A percentile compares a stretch with the other conserved stretches of the same genome.
Evolutionary conservation across 129 eudicot species (phyloP).

Genomic region (Kitagawia praeruptora): DNA sequence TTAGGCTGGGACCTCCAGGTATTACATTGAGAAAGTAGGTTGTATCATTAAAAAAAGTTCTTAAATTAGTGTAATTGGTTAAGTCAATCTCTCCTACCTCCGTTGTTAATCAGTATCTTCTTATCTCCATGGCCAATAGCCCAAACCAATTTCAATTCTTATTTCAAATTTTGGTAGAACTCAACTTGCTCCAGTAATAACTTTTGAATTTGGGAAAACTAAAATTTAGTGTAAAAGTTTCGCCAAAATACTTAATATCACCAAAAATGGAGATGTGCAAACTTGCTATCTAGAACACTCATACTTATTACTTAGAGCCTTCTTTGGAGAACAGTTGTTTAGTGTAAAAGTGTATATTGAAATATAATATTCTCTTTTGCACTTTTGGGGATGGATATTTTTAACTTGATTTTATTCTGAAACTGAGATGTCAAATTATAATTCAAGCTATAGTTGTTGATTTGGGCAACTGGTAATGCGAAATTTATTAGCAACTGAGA

Average conservation of each 20-base stretch:
- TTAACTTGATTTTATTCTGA: not conserved
- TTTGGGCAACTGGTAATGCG: not conserved
- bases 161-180: not conserved
- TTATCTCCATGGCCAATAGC: not conserved
- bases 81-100: not conserved
- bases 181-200: not conserved
- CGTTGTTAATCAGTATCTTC: not conserved
- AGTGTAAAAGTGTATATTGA: not conserved
- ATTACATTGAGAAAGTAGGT: not conserved
- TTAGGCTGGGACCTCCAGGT: not conserved
- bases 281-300: too few relatives aligned
- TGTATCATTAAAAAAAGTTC: not conserved
- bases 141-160: not conserved
- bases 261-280: too few relatives aligned
- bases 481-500: too few relatives aligned
- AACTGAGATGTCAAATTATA: not conserved
- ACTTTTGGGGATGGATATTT: not conserved
- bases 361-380: not conserved
- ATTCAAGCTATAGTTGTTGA: not conserved
- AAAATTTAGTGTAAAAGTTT: too few relatives aligned
- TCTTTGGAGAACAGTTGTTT: too few relatives aligned
- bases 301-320: too few relatives aligned
- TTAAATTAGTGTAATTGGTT: not conserved
- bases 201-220: too few relatives aligned
- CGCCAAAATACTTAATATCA: too few relatives aligned